Base-by-base conservation (phyloP, 208 protist species). In the Leishmania turanica region DNA sequence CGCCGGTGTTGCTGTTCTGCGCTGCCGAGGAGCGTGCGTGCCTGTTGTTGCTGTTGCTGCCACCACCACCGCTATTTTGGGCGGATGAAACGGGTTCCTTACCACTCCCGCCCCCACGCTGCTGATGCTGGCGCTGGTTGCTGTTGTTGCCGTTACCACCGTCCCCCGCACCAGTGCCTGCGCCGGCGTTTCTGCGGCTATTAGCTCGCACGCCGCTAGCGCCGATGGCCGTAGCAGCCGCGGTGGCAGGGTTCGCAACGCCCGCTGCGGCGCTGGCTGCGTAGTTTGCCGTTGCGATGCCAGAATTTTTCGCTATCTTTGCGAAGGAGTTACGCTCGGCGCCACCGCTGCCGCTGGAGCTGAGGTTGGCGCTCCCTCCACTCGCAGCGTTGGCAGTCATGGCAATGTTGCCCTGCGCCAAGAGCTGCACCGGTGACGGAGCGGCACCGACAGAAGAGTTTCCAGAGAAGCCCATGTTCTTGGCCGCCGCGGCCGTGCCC, bases 321-420 rank as follows among this genome's bases (percentile, higher is more conserved):
- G 69, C 64, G n/a, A 84, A 73, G 11, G 47, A 27, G 27, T 54
- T 49, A 9, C 70, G 47, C 70, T 75, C 70, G 6, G 24, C 47
- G 47, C 70, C 37, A 53, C 69, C 56, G 62, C 24, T 51, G 49
- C 69, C 56, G 53, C 31, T 40, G 37, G 49, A 37, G 75, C 47
- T 68, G 31, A 42, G 49, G 27, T 15, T 53, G 27, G 72, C n/a
- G n/a, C 72, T 62, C 51, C n/a, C 49, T 11, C 24, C 47, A 40
- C 31, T 42, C n/a, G 34, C 51, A 45, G 72, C 51, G 72, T 2
- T 40, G 49, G n/a, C 72, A 37, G 21, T 15, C 60, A 73, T 40
- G 2, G 80, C 6, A 21, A 62, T 24, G 64, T 80, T 88, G 19
- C 78, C 81, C n/a, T 74, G 77, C 13, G 84, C 73, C 34, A 78